Base-by-base conservation (phyloP, 73 alveolate genomes). In the Symbiodinium pilosum region DNA sequence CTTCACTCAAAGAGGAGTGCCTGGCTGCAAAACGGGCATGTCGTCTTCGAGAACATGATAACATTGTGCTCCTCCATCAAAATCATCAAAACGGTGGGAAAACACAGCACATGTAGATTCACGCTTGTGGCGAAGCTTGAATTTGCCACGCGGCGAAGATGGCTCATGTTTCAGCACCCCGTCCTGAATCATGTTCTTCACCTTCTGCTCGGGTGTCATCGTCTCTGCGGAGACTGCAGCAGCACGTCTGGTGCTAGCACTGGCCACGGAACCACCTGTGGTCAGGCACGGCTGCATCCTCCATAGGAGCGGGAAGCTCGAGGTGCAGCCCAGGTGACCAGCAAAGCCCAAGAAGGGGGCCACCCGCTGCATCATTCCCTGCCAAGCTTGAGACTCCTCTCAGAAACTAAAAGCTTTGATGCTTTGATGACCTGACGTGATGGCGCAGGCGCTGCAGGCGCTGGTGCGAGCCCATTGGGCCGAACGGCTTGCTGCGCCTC, bases 21-120 rank as follows among this genome's bases (percentile, higher is more conserved):
- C 69, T 52, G 71, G 43, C 85, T 81, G 84, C 98, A 93, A 32
- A 93, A 93, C 20, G 98, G 98, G 98, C 98, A 93, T 3, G 98
- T 93, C 38, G 93, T 93, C 98, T 93, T 93, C 40, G 98, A 77
- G 98, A 93, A 93, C 93, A 93, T 73, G 93, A 93, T 73, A 30
- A 93, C 98, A 2, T 44, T 81, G 68, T 93, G 87, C 42, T 93
- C 98, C 98, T 93, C 56, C 84, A 9, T 3, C 42, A 2, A 30
- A 4, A 36, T n/a, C 14, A 1, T 3, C 34, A 51, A 21, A 4
- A 3, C 34, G n/a, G 47, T 21, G 43, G 44, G n/a, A 14, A n/a
- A 26, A 28, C 20, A 86, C n/a, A 6, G 16, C 36, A 12, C 41
- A 12, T 32, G 83, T n/a, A 16, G 20, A 43, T 4, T n/a, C n/a